Evolutionary conservation across 768 basidiomycete genomes (phyloP), one percentile per base, ranked within the genome.

Genomic region (Stropharia rugosoannulata): DNA sequence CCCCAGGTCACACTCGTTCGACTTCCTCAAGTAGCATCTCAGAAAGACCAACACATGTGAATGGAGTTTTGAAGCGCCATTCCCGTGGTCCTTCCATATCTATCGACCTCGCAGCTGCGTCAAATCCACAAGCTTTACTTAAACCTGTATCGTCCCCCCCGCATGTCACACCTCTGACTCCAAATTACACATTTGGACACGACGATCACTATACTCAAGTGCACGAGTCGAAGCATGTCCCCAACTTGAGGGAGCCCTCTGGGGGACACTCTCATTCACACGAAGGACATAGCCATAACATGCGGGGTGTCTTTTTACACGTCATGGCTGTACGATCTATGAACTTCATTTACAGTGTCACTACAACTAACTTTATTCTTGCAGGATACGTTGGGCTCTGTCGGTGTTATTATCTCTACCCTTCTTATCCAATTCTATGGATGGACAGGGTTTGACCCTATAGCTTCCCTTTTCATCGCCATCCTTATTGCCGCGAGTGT

Each of bases 371-470:
- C 8, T 37, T 18, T 51, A 5, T 18, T 39, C 12, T 22, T 49
- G 46, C 39, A 93, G 90, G 95, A 98, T 64, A 97, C 96, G 10
- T 80, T 98, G 8, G 97, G 97, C 44, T 97, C 95, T 15, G 95
- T 98, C 18, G 97, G 97, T 15, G 97, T 99, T 15, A 99, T 99
- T 67, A 82, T 98, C 50, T 98, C 97, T 22, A 99, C 97, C 2
- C 75, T 98, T 15, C 81, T 98, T 52, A 98, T 99, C 58, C 88
- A 95, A 67, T 87, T 86, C 58, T 98, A 97, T 63, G 96, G 97
- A 19, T 98, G 95, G 95, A 98, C 96, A 11, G 95, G 95, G 16
- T 99, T 98, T 68, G 97, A 99, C 71, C 97, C 97, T 1, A 94
- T 99, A 57, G 97, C 97, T 0, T 95, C 93, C 8, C 75, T 99